Conservation (phyloP, 2,329 filamentous ascomycete species). For the Calycina herbarum region DNA sequence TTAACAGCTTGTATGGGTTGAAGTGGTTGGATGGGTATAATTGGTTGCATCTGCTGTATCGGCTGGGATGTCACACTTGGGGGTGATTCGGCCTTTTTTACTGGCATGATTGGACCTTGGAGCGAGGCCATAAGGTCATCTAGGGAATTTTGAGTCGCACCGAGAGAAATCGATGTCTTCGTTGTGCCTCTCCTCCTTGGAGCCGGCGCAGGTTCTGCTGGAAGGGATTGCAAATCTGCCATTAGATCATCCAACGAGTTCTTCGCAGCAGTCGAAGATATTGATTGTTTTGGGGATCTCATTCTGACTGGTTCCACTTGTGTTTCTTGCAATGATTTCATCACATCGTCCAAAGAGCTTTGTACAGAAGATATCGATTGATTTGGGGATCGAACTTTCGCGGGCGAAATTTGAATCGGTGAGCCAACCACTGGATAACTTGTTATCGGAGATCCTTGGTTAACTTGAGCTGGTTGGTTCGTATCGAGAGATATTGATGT, state of each 20-base stretch:
- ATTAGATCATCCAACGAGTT: constrained; percentile 18
- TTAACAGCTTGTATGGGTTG: no score
- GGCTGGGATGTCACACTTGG: neutral
- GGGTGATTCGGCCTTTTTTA: neutral
- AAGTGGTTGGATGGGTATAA: no score
- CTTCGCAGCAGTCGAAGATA: constrained; percentile 5
- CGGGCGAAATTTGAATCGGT: neutral
- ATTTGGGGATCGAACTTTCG: neutral
- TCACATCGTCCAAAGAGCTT: constrained; percentile 7
- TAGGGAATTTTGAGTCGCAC: constrained; percentile 2
- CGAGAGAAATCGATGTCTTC: constrained; percentile 7
- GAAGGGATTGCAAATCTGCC: constrained; percentile 14
- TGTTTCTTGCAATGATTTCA: constrained; percentile 6
- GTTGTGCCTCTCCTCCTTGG: constrained; percentile 12
- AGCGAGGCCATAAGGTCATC: constrained; percentile 10
- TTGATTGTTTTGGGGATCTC: neutral
- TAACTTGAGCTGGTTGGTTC: neutral
- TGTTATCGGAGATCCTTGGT: neutral
- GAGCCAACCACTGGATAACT: neutral
- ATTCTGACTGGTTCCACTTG: neutral
- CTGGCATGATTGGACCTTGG: neutral
- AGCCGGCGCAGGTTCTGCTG: constrained; percentile 12
- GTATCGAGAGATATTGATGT: constrained; percentile 1
- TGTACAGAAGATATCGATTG: neutral
- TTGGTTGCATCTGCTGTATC: no score